Base-by-base conservation (phyloP, 1,284 basidiomycete species). In the Pisolithus thermaeus region DNA sequence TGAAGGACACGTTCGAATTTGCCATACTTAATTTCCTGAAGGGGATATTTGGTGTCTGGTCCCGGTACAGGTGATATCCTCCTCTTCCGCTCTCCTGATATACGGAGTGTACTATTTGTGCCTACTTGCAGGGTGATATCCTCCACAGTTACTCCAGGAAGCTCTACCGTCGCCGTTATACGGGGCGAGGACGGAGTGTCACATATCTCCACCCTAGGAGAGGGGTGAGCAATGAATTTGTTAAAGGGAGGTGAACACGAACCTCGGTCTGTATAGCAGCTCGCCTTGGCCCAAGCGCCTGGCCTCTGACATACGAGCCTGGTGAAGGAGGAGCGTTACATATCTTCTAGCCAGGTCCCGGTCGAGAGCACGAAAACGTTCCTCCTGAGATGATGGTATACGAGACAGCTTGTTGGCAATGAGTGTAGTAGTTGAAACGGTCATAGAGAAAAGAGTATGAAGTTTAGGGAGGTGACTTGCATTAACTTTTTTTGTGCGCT, bases 191-290 rank as follows among this genome's bases (percentile, higher is more conserved):
- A 56, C 1, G 68, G 58, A 36, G 68, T 61, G 50, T 67, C 68
- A 40, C 57, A 70, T 42, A 70, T 14, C 28, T 67, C 65, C 16
- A 67, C 53, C 18, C 65, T 70, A 45, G 12, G 5, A 27, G 22
- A n/a, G 7, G 41, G 39, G 28, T 36, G 2, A 48, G 65, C 8
- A 61, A 52, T 27, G 9, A 36, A 49, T 45, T n/a, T 18, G 43
- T 0, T 18, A 27, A 32, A 20, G 12, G 45, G 27, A 20, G 22
- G 47, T 58, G 14, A 4, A 64, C 11, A 41, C 65, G 25, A 52
- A 69, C 68, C 65, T 61, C n/a, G 65, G 65, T 23, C 50, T 67
- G 48, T 70, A 69, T 36, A 70, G 59, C 14, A 70, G 56, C 52
- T 47, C 63, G 50, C 62, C 63, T 60, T 66, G 58, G 12, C 41